Conservation (phyloP, 495 filamentous ascomycete species). For the Lasiosphaeria miniovina region DNA sequence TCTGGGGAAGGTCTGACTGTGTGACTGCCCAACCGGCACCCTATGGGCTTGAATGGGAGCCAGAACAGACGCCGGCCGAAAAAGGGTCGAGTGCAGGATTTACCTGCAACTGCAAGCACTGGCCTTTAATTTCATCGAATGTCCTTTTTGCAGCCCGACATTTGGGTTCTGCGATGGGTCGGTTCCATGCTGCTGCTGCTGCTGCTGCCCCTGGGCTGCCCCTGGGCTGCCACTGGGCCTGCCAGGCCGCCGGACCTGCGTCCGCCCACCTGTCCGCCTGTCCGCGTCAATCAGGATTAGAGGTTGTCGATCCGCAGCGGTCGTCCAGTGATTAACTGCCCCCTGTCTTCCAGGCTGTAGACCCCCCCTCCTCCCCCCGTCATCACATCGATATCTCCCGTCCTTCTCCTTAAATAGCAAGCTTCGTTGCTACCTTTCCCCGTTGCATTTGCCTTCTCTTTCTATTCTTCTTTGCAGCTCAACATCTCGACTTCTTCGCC, state of each 20-base stretch:
- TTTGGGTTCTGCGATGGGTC: no score
- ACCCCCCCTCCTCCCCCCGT: neutral
- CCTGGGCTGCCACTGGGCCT: neutral
- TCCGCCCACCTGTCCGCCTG: constrained; percentile 1
- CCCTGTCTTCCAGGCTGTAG: neutral
- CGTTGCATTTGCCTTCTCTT: constrained; percentile 9
- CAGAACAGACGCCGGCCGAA: neutral
- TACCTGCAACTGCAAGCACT: no score
- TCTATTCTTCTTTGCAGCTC: neutral
- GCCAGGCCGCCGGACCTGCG: constrained; percentile 10
- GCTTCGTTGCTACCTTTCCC: constrained; percentile 1
- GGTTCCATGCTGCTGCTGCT: no score
- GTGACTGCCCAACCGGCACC: constrained; percentile 33
- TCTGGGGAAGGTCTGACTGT: constrained; percentile 24
- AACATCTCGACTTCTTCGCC: neutral
- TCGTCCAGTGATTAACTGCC: neutral
- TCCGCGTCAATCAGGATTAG: neutral
- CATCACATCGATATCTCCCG: neutral
- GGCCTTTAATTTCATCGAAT: neutral
- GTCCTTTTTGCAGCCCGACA: constrained; percentile 21
- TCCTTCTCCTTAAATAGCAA: constrained; percentile 2
- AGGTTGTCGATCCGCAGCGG: neutral
- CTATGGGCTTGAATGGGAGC: constrained; percentile 6
- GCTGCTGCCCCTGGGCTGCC: no score
- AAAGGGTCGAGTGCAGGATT: no score